Evolutionary conservation across 164 flowering plant genomes (phyloP).

Genomic region (Piper longum): DNA sequence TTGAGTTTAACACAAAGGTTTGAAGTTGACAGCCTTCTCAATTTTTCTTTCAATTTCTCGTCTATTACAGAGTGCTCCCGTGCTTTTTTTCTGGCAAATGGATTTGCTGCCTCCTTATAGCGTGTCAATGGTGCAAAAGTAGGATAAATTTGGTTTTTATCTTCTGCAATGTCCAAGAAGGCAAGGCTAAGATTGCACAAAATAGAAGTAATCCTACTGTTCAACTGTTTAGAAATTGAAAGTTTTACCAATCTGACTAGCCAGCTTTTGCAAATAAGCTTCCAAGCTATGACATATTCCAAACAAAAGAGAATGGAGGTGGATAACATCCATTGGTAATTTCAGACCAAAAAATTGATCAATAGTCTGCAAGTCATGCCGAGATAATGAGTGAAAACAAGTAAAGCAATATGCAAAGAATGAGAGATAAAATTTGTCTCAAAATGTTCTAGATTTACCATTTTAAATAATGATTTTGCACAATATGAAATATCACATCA

Average conservation of each 20-base stretch:
- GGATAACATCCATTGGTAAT: slow-evolving; percentile 60
- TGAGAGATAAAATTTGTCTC: neutral
- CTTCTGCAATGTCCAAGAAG: slow-evolving; percentile 42
- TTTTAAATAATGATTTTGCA: no score
- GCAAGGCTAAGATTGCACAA: neutral
- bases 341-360: slow-evolving; percentile 63
- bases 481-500: no score
- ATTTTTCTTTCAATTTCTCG: slow-evolving; percentile 22
- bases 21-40: slow-evolving; percentile 41
- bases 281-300: slow-evolving; percentile 57
- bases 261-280: slow-evolving; percentile 42
- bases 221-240: neutral
- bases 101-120: slow-evolving; percentile 43
- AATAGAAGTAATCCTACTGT: neutral
- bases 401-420: neutral
- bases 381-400: neutral
- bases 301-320: slow-evolving; percentile 64
- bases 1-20: slow-evolving; percentile 69
- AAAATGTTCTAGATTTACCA: neutral
- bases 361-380: slow-evolving; percentile 46
- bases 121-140: slow-evolving; percentile 71
- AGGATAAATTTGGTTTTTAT: slow-evolving; percentile 54
- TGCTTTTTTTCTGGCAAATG: slow-evolving; percentile 43
- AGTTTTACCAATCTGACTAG: slow-evolving; percentile 42
- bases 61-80: slow-evolving; percentile 25